Evolutionary conservation across 176 grass and related monocot species (phyloP), one percentile per base, ranked within the genome.

Genomic region (Musa schizocarpa): DNA sequence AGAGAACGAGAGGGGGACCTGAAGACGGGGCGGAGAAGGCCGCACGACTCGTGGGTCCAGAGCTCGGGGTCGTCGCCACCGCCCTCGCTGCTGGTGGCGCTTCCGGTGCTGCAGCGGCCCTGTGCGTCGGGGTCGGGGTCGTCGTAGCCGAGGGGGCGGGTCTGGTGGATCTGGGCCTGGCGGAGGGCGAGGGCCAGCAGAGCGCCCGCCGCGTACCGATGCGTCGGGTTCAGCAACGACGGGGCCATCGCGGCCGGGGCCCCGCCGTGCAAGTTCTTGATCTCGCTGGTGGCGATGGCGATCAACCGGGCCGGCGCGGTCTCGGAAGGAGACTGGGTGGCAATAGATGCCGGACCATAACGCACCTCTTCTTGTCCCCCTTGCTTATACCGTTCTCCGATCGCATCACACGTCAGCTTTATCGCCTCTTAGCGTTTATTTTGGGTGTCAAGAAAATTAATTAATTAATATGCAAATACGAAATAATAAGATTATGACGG

Each of bases 81-180:
- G 63, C 89, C 85, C 65, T 55, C 76, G 83, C 76, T 74, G 78
- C 81, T 88, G 80, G 75, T 55, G 62, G 59, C 70, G 65, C 77
- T 67, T 3, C 5, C 3, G 63, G 49, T 53, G 8, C 75, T 74
- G 79, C 67, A 71, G 6, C 78, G 75, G 50, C 81, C 57, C 34
- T 25, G 69, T 8, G 65, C 14, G n/a, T 65, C 84, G 58, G 80
- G 75, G 65, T 91, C 85, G 66, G 85, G 56, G 29, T 63, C 68
- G 55, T 88, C 85, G 80, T 76, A 81, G 78, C 94, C 95, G 17
- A 98, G 95, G 57, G 82, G 94, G 53, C 81, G 76, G 59, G 84
- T 81, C 82, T 93, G 95, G 82, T 91, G 86, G 80, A 87, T 98
- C 88, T 98, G 90, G 27, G 95, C 95, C 88, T 98, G 95, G 53